Percentiles rank a stretch among this genome's conserved stretches.
Evolutionary conservation across 108 stramenopile genomes (phyloP).

Genomic region (Fragilaria crotonensis): DNA sequence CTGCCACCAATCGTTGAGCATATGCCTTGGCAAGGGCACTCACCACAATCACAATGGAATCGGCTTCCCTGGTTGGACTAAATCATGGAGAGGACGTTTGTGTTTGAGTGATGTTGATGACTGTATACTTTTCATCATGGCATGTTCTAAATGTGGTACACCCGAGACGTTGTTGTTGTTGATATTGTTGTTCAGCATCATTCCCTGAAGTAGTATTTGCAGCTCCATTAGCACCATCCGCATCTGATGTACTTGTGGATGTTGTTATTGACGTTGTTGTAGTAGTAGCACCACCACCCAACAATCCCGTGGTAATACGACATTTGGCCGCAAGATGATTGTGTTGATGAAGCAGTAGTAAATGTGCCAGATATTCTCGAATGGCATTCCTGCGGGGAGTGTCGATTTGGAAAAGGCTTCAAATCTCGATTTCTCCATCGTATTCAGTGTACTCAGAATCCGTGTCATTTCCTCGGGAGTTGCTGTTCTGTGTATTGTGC

Average conservation of each 20-base stretch:
- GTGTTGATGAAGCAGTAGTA: constrained; percentile 9
- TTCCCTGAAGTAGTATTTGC: no score
- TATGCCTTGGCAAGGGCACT: constrained; percentile 70
- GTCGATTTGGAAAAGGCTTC: constrained; percentile 40
- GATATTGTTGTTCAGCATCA: no score
- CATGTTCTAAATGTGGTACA: background rate
- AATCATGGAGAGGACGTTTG: constrained; percentile 28
- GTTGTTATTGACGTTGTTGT: constrained; percentile 1
- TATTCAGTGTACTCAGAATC: constrained; percentile 33
- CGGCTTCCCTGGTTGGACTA: constrained; percentile 57
- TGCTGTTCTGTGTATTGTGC: constrained; percentile 25
- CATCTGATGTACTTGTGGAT: background rate
- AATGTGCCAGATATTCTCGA: constrained; percentile 38
- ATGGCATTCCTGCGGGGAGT: constrained; percentile 29
- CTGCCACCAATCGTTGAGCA: constrained; percentile 69
- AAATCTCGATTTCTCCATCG: constrained; percentile 39
- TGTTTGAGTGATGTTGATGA: background rate
- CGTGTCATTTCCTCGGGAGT: constrained; percentile 43
- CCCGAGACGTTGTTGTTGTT: background rate
- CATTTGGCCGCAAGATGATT: no score
- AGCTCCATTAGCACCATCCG: no score
- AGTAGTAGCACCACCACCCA: no score
- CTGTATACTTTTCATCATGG: background rate
- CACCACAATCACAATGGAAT: constrained; percentile 62
- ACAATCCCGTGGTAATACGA: no score